Base-by-base conservation (phyloP, 2,329 filamentous ascomycete genomes). In the Epichloe brachyelytri region DNA sequence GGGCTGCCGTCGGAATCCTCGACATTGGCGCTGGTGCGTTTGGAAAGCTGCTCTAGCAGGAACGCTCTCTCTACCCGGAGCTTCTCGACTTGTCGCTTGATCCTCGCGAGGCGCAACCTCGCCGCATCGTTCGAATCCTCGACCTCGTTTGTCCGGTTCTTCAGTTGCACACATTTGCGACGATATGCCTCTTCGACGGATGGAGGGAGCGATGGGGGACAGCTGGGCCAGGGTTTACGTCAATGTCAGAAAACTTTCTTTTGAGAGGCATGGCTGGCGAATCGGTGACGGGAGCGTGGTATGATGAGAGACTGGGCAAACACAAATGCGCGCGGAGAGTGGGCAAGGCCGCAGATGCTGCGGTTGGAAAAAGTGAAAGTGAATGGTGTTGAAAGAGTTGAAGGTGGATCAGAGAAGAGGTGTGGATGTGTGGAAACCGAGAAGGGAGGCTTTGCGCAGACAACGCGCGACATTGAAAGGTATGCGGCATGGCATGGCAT, bases 101-200 rank as follows among this genome's bases (percentile, higher is more conserved):
- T 80, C 46, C 90, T 85, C 40, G 79, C 75, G 56, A 95, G 85
- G 48, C 88, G 85, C 49, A 88, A 73, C 50, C 88, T 81, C 45
- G 88, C 85, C 52, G 86, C 79, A 60, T 95, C 89, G 66, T 96
- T 96, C 63, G 88, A 85, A 54, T 88, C 83, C 66, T 97, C 90
- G 60, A 97, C 88, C 66, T 96, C 90, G 65, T 83, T 86, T 56
- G 93, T 87, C 54, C 93, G 86, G 60, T 88, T 86, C 71, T 94
- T 94, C 20, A 98, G 79, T 60, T 94, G 86, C 64, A 96, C 88
- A 68, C 91, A 97, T 80, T 98, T 97, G 57, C 88, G 82, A 62
- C 93, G 89, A 70, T 97, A 98, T 48, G 91, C 90, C 65, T 91
- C 85, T 69, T 98, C 91, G 56, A 97, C 89, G 15, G 89, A 95